These are phyloP conservation scores for Metroxylon sagu DNA, from an alignment of 176 grass and related monocot genomes.

Conservation along the genomic window DNA sequence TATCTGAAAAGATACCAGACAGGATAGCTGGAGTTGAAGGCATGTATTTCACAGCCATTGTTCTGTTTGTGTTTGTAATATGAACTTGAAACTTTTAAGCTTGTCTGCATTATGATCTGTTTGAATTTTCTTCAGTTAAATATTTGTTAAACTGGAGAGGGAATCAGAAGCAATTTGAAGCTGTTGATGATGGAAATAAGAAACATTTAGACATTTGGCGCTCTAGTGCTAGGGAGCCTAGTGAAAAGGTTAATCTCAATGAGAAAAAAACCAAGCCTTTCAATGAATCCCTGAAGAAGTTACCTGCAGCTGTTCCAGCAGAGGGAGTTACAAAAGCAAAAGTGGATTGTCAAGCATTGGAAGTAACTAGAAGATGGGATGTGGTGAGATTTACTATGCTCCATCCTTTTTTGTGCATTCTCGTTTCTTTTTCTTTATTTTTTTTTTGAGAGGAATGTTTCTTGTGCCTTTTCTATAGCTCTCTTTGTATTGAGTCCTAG, in stretches of 20 bases:
- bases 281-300: no score
- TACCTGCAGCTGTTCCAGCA: background rate
- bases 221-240: no score
- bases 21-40: slow-evolving; percentile 49
- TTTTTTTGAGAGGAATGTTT: no score
- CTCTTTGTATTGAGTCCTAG: no score
- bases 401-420: no score
- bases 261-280: no score
- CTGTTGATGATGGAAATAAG: no score
- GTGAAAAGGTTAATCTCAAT: no score
- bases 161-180: slow-evolving; percentile 13
- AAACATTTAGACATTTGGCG: no score
- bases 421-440: no score
- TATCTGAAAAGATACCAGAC: slow-evolving; percentile 54
- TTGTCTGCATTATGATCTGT: slow-evolving; percentile 13
- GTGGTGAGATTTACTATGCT: background rate
- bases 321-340: slow-evolving; percentile 6
- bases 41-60: background rate
- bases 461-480: no score
- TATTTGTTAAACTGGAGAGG: slow-evolving; percentile 46
- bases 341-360: slow-evolving; percentile 3
- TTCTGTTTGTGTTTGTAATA: background rate
- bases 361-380: slow-evolving; percentile 17
- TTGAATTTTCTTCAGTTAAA: slow-evolving; percentile 36
- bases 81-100: slow-evolving; percentile 3